Base-by-base conservation (phyloP, 2,329 filamentous ascomycete species). In the Paracoccidioides brasiliensis region DNA sequence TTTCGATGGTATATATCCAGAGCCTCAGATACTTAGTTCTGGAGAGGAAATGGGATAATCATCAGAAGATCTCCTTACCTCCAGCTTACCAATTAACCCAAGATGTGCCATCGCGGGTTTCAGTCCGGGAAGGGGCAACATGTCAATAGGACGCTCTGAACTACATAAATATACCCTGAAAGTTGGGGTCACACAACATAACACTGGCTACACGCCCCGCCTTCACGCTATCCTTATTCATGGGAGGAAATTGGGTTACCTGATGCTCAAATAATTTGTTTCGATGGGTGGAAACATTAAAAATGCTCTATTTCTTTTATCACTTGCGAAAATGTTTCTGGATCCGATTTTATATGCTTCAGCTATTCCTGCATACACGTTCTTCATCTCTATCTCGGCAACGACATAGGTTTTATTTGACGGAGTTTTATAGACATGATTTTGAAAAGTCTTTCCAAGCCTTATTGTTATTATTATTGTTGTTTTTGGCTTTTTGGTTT, bases 351-450 rank as follows among this genome's bases (percentile, higher is more conserved):
- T 41, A 22, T 38, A n/a, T 42, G 50, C 42, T 42, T 33, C 33
- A 38, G 12, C 8, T 30, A 32, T 38, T 33, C 22, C n/a, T 44
- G 42, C 12, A 44, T 44, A 14, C 30, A 42, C 22, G 7, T 5
- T 28, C 38, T 51, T 40, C 15, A 51, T 42, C 33, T 52, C 28
- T 38, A 52, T 52, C 42, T 42, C 50, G 50, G 50, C 37, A 52
- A 52, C 50, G 37, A 52, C 15, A 10, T 28, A 22, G 33, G 2
- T 51, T 52, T 42, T 42, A 52, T 52, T 52, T 42, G 33, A 52
- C 37, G 38, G 33, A 37, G 22, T 28, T 33, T 32, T 52, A 42
- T 37, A 12, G 22, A 48, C 30, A 48, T 15, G 5, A 35, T 33
- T 33, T 22, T 22, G 22, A 22, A 22, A 22, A 22, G 22, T 22